Evolutionary conservation across 2,329 filamentous ascomycete genomes (phyloP).

Genomic region (Penicillium sp.): DNA sequence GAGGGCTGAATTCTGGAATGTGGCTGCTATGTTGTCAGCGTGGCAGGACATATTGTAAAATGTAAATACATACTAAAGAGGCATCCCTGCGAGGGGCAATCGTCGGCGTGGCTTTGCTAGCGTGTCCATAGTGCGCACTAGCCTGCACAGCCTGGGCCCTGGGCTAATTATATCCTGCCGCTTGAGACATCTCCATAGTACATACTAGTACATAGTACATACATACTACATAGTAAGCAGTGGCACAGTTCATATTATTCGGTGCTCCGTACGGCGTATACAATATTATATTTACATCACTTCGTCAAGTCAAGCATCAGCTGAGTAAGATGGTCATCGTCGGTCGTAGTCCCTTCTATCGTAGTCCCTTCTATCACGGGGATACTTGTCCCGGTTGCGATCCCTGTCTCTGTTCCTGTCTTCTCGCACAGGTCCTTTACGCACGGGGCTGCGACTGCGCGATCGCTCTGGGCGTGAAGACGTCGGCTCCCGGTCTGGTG

Average conservation of each 20-base stretch:
- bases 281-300: not conserved
- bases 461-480: slow-evolving; percentile 17
- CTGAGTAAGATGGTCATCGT: slow-evolving; percentile 15
- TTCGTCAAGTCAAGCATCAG: not conserved
- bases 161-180: not conserved
- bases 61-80: no score
- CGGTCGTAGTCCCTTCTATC: slow-evolving; percentile 29
- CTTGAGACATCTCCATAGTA: not conserved
- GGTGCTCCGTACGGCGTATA: no score
- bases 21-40: no score
- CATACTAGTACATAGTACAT: no score
- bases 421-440: slow-evolving; percentile 28
- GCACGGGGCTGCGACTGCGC: slow-evolving; percentile 42
- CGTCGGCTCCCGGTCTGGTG: slow-evolving; percentile 17
- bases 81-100: not conserved
- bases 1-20: not conserved
- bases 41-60: not conserved
- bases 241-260: no score
- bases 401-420: slow-evolving; percentile 36
- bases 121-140: not conserved
- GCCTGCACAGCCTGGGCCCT: not conserved
- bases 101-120: not conserved
- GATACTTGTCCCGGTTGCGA: slow-evolving; percentile 4
- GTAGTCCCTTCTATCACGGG: slow-evolving; percentile 24
- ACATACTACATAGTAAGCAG: no score